A percentile compares a stretch with the other conserved stretches of the same genome.
phyloP scores from a whole-genome alignment of 495 filamentous ascomycete genomes.

The Hyaloscypha variabilis region DNA sequence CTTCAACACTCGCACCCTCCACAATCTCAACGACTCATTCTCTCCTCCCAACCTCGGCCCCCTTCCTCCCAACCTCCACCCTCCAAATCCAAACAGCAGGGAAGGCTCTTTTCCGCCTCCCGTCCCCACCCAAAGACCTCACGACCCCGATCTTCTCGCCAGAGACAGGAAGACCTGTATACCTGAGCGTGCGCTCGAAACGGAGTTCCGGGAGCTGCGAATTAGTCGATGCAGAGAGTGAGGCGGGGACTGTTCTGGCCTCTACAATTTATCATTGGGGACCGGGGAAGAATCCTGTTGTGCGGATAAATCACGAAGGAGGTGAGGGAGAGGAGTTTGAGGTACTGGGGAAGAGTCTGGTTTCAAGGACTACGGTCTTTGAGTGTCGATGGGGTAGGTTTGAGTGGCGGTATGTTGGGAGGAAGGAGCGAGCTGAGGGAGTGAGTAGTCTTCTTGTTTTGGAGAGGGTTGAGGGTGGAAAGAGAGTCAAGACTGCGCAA shows the following conservation, averaged over 20 bases:
- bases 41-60: slow-evolving; percentile 13
- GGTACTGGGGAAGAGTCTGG: slow-evolving; percentile 36
- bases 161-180: slow-evolving; percentile 35
- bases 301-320: slow-evolving; percentile 18
- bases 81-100: slow-evolving; percentile 50
- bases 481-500: slow-evolving; percentile 42
- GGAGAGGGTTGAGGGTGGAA: slow-evolving; percentile 34
- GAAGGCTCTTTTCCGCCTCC: slow-evolving; percentile 44
- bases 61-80: slow-evolving; percentile 38
- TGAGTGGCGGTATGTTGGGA: slow-evolving; percentile 51
- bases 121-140: slow-evolving; percentile 41
- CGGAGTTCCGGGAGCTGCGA: slow-evolving; percentile 45
- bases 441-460: slow-evolving; percentile 41
- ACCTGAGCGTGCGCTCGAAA: slow-evolving; percentile 45
- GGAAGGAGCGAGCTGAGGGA: slow-evolving; percentile 35
- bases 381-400: slow-evolving; percentile 40
- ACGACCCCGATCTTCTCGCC: slow-evolving; percentile 48
- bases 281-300: slow-evolving; percentile 40
- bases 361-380: slow-evolving; percentile 44
- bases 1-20: background rate
- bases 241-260: slow-evolving; percentile 31
- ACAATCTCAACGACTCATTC: slow-evolving; percentile 1
- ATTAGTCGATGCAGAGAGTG: slow-evolving; percentile 34
- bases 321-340: slow-evolving; percentile 32
- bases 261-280: slow-evolving; percentile 54